Conservation (phyloP, 2,329 filamentous ascomycete species). For the Neopestalotiopsis rosae region DNA sequence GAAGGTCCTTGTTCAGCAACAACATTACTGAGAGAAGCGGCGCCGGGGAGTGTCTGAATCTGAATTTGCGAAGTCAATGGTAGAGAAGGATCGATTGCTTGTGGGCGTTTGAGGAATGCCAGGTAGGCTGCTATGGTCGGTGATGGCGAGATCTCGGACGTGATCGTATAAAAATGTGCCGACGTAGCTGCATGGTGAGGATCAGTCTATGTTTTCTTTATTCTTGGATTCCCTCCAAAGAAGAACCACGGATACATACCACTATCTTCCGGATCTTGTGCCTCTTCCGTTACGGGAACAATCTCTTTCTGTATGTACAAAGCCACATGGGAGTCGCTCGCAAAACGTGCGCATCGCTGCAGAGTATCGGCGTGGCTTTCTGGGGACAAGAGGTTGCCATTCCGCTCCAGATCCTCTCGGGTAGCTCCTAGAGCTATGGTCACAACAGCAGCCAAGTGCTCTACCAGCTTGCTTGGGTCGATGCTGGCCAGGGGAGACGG, state of each 20-base stretch:
- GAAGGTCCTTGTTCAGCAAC: constrained; percentile 73
- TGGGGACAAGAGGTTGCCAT: constrained; percentile 83
- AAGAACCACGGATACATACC: constrained; percentile 40
- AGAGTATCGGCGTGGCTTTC: constrained; percentile 77
- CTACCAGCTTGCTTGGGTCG: constrained; percentile 72
- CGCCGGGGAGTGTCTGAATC: constrained; percentile 88
- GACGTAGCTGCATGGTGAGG: constrained; percentile 41
- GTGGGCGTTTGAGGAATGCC: constrained; percentile 86
- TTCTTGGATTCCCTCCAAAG: background rate
- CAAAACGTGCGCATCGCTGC: constrained; percentile 87
- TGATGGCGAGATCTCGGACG: constrained; percentile 80
- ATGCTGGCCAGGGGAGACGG: constrained; percentile 59
- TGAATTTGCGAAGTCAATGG: constrained; percentile 89
- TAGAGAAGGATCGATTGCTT: constrained; percentile 82
- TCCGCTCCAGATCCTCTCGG: constrained; percentile 77
- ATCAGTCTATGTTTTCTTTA: constrained; percentile 29
- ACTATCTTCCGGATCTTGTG: constrained; percentile 52
- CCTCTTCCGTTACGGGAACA: constrained; percentile 55
- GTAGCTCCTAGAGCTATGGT: constrained; percentile 77
- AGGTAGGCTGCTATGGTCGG: constrained; percentile 84
- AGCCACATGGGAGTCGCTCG: constrained; percentile 83
- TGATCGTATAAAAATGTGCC: constrained; percentile 78
- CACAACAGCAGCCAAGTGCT: constrained; percentile 74
- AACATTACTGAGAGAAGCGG: constrained; percentile 70
- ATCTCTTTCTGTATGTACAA: constrained; percentile 91